These are phyloP conservation scores for Amanita muscaria DNA, from an alignment of 768 basidiomycete genomes.

Conservation along the genomic window DNA sequence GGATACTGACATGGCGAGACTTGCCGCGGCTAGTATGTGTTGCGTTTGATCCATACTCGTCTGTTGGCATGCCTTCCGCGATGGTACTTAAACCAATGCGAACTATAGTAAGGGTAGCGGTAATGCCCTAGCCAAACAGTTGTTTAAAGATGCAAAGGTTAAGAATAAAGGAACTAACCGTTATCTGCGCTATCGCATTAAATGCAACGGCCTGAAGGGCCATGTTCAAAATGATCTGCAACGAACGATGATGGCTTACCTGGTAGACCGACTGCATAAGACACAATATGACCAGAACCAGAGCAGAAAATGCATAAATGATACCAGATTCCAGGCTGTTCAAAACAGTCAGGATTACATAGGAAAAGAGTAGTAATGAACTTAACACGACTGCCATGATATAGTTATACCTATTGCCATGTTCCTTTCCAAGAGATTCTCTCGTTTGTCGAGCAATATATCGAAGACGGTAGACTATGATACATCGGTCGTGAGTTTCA, in stretches of 20 bases:
- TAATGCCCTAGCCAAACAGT: slow-evolving; percentile 2
- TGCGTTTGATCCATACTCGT: too few species aligned
- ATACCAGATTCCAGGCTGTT: slow-evolving; percentile 7
- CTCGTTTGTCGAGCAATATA: slow-evolving; percentile 1
- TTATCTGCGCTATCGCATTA: slow-evolving; percentile 1
- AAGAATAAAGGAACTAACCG: neutral
- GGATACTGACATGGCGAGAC: too few species aligned
- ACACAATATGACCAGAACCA: slow-evolving; percentile 5
- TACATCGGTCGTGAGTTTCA: too few species aligned
- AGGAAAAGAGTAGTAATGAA: neutral
- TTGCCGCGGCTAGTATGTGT: too few species aligned
- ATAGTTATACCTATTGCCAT: slow-evolving; percentile 4
- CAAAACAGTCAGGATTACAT: neutral
- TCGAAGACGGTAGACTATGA: slow-evolving; percentile 1
- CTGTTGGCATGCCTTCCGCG: slow-evolving; percentile 1
- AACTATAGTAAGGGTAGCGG: slow-evolving; percentile 6
- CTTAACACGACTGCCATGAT: slow-evolving; percentile 6
- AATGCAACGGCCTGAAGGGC: neutral
- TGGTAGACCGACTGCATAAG: neutral
- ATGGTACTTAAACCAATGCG: slow-evolving; percentile 5
- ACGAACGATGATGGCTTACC: neutral
- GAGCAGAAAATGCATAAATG: slow-evolving; percentile 3
- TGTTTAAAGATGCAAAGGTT: neutral
- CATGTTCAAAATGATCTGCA: neutral
- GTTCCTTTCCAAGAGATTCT: neutral